Percentiles rank a stretch among this genome's conserved stretches.
Conservation (phyloP, 805 yeast species). For the Kodamaea fukazawae region DNA sequence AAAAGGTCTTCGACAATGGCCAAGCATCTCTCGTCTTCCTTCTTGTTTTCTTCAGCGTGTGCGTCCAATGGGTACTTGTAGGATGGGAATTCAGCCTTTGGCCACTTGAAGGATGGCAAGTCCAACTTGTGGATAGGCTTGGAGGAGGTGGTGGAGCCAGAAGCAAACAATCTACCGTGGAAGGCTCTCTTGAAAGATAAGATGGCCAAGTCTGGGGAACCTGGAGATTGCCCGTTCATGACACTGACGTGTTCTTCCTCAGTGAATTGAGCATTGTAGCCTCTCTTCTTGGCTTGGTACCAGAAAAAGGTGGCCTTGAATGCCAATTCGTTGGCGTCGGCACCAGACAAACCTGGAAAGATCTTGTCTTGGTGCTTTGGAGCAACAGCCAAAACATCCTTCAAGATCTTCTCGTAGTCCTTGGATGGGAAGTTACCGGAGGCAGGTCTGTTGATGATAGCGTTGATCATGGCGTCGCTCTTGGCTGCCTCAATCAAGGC, state of each 20-base stretch:
- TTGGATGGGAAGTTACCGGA: constrained; percentile 54
- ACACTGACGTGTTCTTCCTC: constrained; percentile 66
- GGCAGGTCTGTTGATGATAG: constrained; percentile 81
- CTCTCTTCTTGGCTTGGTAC: constrained; percentile 69
- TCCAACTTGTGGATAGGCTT: constrained; percentile 93
- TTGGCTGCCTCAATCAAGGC: constrained; percentile 64
- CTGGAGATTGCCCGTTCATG: constrained; percentile 84
- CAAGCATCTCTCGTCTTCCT: constrained; percentile 82
- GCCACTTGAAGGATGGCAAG: constrained; percentile 95
- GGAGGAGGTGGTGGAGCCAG: constrained; percentile 87
- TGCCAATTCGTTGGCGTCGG: constrained; percentile 87
- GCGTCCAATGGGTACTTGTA: constrained; percentile 81
- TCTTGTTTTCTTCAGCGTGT: constrained; percentile 57
- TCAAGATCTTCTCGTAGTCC: constrained; percentile 58
- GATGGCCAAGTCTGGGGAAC: constrained; percentile 83
- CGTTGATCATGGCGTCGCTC: constrained; percentile 67
- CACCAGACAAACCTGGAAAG: constrained; percentile 82
- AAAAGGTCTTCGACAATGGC: constrained; percentile 70
- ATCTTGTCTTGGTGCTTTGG: constrained; percentile 74
- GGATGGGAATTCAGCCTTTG: constrained; percentile 88
- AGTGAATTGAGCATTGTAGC: constrained; percentile 57
- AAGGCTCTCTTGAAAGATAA: constrained; percentile 84
- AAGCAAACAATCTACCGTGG: constrained; percentile 94
- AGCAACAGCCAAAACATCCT: constrained; percentile 57
- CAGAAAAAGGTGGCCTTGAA: constrained; percentile 86